A percentile compares a stretch with the other conserved stretches of the same genome.
Evolutionary conservation across 345 rosid species (phyloP).

Genomic region (Eucalyptus erythrocorys): DNA sequence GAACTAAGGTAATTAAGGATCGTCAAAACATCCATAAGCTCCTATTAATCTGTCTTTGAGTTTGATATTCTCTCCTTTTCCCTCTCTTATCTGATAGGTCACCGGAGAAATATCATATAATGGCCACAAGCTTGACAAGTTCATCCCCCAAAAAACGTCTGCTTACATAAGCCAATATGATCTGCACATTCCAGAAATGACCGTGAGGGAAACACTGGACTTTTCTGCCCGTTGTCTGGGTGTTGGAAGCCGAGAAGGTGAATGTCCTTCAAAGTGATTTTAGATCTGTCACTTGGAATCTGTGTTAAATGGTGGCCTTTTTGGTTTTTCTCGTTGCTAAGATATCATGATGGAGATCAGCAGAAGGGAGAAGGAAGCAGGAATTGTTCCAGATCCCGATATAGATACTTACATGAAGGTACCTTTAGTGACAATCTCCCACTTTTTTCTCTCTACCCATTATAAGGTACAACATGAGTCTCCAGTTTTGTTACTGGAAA

Average conservation of each 20-base stretch:
- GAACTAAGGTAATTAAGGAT: not conserved
- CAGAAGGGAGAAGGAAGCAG: constrained; percentile 31
- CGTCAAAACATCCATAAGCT: not conserved
- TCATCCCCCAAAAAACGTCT: constrained; percentile 2
- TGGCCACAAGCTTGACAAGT: not conserved
- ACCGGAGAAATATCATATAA: constrained; percentile 18
- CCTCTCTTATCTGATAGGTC: constrained; percentile 10
- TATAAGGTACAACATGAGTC: not conserved
- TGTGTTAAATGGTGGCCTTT: not conserved
- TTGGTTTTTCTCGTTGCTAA: not conserved
- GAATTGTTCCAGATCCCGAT: constrained; percentile 31
- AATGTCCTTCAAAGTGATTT: not conserved
- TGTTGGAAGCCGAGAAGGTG: constrained; percentile 24
- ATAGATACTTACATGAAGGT: constrained; percentile 44
- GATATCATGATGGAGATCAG: constrained; percentile 32
- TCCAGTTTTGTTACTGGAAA: not conserved
- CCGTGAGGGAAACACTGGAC: constrained; percentile 8
- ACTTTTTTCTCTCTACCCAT: not conserved
- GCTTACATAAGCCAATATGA: constrained; percentile 10
- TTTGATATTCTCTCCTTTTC: not conserved
- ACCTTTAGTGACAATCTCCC: not conserved
- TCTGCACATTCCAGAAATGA: constrained; percentile 13
- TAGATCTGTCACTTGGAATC: not conserved
- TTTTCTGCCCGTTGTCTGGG: constrained; percentile 13
- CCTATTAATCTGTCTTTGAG: not conserved